Conservation (phyloP, 441 rosid species). For the Flueggea neowawraea region DNA sequence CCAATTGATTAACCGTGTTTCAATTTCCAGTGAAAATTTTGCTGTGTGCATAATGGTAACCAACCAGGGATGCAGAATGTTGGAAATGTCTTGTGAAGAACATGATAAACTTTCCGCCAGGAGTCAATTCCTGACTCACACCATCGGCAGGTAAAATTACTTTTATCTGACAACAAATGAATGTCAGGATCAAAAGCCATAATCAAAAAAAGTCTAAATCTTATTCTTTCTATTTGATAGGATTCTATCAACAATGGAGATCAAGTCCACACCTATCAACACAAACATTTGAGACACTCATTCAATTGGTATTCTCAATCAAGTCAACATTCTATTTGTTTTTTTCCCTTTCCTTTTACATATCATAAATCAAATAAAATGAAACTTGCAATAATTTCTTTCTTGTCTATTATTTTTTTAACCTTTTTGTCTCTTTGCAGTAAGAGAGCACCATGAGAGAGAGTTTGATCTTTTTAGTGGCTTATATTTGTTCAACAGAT, state of each 20-base stretch:
- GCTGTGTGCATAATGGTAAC: too few relatives aligned
- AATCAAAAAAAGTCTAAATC: not conserved
- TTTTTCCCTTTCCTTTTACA: too few relatives aligned
- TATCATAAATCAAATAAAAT: too few relatives aligned
- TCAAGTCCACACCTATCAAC: conserved; percentile 33
- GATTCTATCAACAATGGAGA: conserved; percentile 42
- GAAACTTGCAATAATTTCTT: too few relatives aligned
- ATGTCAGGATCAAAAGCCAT: too few relatives aligned
- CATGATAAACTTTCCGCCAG: conserved; percentile 49
- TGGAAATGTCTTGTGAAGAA: conserved; percentile 61
- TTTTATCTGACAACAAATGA: too few relatives aligned
- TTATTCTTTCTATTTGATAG: conserved; percentile 16
- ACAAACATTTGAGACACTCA: conserved; percentile 47
- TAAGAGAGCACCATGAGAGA: conserved; percentile 27
- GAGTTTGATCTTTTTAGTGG: conserved; percentile 56
- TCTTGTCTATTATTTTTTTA: too few relatives aligned
- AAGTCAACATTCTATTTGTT: not conserved
- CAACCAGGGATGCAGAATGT: conserved; percentile 63
- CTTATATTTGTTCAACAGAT: conserved; percentile 40
- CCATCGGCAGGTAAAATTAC: conserved; percentile 38
- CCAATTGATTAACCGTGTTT: too few relatives aligned
- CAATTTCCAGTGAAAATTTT: too few relatives aligned
- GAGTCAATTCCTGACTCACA: conserved; percentile 48
- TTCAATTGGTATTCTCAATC: conserved; percentile 33
- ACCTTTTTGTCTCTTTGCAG: conserved; percentile 23